Evolutionary conservation across 805 yeast species (phyloP).

Genomic region (Metschnikowia dekortorum): DNA sequence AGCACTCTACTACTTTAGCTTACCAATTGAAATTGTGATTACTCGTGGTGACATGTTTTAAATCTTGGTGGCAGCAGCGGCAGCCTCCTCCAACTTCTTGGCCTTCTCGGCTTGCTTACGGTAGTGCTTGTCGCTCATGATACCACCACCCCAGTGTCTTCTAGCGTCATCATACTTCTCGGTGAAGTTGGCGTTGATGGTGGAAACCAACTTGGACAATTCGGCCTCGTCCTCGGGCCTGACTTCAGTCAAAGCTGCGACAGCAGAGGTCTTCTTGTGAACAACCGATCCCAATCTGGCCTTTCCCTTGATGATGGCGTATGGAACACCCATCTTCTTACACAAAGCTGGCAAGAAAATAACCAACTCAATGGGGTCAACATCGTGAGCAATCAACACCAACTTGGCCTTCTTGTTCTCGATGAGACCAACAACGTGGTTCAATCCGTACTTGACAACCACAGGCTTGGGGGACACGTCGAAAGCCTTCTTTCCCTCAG

Average conservation of each 20-base stretch:
- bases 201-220: constrained; percentile 86
- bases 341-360: constrained; percentile 97
- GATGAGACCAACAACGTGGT: constrained; percentile 95
- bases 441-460: constrained; percentile 96
- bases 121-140: constrained; percentile 91
- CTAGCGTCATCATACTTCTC: constrained; percentile 94
- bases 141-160: constrained; percentile 99
- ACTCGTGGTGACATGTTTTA: constrained; percentile 1
- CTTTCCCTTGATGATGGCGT: constrained; percentile 97
- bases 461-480: constrained; percentile 96
- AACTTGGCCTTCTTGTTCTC: constrained; percentile 99
- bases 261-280: constrained; percentile 96
- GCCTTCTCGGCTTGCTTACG: constrained; percentile 78
- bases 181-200: constrained; percentile 88
- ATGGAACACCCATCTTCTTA: constrained; percentile 99
- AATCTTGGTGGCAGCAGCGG: constrained; percentile 17
- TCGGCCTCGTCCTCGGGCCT: constrained; percentile 91
- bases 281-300: constrained; percentile 97
- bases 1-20: too few relatives aligned
- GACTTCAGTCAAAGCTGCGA: constrained; percentile 96
- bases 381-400: constrained; percentile 97
- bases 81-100: constrained; percentile 43
- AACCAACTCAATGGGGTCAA: constrained; percentile 98
- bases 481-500: constrained; percentile 95
- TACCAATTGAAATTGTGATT: neutral